phyloP scores from a whole-genome alignment of 192 early-diverging fungal genomes.

The Dimargaris cristalligena region DNA sequence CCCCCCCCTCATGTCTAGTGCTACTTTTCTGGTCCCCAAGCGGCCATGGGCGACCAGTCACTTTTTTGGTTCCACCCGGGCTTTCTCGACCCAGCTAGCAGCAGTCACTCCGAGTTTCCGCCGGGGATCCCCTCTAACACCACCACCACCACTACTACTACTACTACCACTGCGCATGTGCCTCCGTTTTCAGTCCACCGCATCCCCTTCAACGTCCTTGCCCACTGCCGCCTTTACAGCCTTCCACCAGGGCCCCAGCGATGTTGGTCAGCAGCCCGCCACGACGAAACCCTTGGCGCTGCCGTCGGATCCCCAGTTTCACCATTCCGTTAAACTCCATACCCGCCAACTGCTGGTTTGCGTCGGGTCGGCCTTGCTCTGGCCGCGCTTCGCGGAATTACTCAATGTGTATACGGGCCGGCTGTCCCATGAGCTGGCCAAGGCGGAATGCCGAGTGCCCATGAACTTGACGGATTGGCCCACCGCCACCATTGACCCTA shows the following conservation, averaged over 20 bases:
- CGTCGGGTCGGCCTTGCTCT: background rate
- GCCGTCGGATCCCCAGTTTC: background rate
- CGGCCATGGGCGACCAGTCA: no score
- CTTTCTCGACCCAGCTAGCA: no score
- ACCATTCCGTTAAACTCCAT: constrained; percentile 1
- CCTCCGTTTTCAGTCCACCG: no score
- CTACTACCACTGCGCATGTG: no score
- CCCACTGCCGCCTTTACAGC: background rate
- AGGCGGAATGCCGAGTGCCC: background rate
- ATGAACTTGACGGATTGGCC: background rate
- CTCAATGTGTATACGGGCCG: background rate
- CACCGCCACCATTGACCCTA: background rate
- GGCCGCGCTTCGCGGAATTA: background rate
- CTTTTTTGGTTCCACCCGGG: no score
- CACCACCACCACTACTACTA: background rate
- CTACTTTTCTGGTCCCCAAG: no score
- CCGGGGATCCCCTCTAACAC: background rate
- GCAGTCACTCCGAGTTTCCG: no score
- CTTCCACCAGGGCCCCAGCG: no score
- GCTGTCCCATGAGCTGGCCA: constrained; percentile 2
- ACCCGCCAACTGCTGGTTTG: background rate
- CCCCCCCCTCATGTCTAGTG: no score
- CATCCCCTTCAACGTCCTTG: background rate
- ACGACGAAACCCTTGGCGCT: background rate
- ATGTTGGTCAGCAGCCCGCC: background rate